These are phyloP conservation scores for Castanospermum australe DNA, from an alignment of 306 rosid species.

Conservation along the genomic window DNA sequence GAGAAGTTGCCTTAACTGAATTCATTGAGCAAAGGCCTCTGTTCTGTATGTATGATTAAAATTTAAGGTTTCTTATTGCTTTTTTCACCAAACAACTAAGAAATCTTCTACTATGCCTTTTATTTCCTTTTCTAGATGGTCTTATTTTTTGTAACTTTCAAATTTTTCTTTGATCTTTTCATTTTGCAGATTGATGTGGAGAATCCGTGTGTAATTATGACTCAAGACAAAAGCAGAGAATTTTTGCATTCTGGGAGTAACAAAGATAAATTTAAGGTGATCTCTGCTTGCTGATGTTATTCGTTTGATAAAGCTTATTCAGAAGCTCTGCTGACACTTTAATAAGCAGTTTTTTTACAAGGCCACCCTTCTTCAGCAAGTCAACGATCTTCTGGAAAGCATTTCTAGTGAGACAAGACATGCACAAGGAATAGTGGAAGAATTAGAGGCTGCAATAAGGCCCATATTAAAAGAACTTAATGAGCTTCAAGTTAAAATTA, in stretches of 20 bases:
- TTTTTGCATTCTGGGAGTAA: conserved; percentile 90
- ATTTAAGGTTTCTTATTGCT: neutral
- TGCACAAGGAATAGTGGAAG: conserved; percentile 58
- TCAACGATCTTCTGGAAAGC: conserved; percentile 74
- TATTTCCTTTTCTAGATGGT: neutral
- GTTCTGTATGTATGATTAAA: conserved; percentile 8
- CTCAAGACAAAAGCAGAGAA: conserved; percentile 92
- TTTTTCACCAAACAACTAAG: neutral
- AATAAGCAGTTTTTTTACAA: conserved; percentile 84
- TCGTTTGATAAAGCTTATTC: conserved; percentile 13
- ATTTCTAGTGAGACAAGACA: conserved; percentile 48
- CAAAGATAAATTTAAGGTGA: conserved; percentile 91
- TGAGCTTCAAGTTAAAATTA: conserved; percentile 74
- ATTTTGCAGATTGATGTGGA: conserved; percentile 86
- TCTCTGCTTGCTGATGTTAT: conserved; percentile 20
- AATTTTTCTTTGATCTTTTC: neutral
- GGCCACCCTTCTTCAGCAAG: conserved; percentile 98
- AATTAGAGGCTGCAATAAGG: conserved; percentile 68
- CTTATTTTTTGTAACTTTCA: neutral
- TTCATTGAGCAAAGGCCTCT: neutral
- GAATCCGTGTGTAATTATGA: conserved; percentile 93
- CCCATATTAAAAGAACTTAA: conserved; percentile 81
- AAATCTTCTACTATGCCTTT: neutral
- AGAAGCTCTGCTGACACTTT: conserved; percentile 44
- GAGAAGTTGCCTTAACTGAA: neutral